These are phyloP conservation scores for Gossypium gossypioides DNA, from an alignment of 441 rosid species.

Conservation along the genomic window DNA sequence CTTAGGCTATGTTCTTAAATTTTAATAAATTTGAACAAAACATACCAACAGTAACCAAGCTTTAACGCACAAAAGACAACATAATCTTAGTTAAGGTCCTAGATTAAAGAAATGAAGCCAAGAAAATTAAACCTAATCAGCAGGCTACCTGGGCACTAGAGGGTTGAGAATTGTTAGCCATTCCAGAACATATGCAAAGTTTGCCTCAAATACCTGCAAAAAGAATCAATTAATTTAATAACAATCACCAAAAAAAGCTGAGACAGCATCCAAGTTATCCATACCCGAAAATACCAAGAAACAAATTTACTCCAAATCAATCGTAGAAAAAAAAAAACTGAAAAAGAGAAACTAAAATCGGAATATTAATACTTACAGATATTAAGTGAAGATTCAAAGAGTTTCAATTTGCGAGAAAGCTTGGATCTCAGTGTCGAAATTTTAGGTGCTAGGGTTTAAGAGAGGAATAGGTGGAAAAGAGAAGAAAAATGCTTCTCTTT, in stretches of 20 bases:
- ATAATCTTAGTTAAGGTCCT: neutral
- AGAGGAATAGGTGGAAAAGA: neutral
- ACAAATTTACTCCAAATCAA: neutral
- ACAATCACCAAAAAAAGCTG: neutral
- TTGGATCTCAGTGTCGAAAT: constrained; percentile 4
- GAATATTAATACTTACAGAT: constrained; percentile 14
- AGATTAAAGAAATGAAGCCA: neutral
- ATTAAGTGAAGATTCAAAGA: neutral
- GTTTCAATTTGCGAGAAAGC: neutral
- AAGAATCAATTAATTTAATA: neutral
- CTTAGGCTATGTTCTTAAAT: neutral
- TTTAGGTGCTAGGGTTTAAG: constrained; percentile 7
- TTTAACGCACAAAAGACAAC: neutral
- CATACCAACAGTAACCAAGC: neutral
- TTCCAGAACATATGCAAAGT: constrained; percentile 24
- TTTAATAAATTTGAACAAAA: neutral
- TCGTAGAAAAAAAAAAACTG: neutral
- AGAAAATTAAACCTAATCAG: neutral
- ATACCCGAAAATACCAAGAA: neutral
- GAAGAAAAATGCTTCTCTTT: neutral
- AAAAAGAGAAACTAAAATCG: neutral
- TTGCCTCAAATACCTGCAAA: constrained; percentile 20
- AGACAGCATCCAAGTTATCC: neutral
- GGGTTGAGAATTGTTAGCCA: constrained; percentile 66
- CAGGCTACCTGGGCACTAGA: constrained; percentile 53